Percentiles rank a stretch among this genome's conserved stretches.
phyloP scores from a whole-genome alignment of 805 yeast species.

The Lipomyces sp. region DNA sequence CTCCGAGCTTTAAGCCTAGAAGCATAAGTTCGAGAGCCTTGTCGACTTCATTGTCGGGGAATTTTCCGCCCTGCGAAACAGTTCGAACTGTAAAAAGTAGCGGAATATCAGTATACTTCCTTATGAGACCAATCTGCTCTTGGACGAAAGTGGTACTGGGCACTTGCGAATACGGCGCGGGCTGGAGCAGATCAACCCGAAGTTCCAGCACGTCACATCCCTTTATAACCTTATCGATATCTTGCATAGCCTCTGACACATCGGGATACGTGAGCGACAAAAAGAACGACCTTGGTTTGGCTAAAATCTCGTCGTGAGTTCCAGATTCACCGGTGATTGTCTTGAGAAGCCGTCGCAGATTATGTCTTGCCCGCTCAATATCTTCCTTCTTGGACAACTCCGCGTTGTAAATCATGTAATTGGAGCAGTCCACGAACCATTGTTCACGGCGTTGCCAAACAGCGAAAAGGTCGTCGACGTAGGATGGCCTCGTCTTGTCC shows the following conservation, averaged over 20 bases:
- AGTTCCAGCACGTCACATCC: constrained; percentile 86
- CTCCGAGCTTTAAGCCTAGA: constrained; percentile 75
- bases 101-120: constrained; percentile 70
- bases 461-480: constrained; percentile 71
- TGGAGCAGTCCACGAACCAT: constrained; percentile 81
- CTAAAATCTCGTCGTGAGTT: constrained; percentile 48
- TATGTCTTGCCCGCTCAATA: constrained; percentile 18
- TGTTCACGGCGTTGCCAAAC: constrained; percentile 85
- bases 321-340: constrained; percentile 62
- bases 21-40: constrained; percentile 56
- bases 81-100: constrained; percentile 83
- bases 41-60: constrained; percentile 62
- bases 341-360: constrained; percentile 59
- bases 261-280: constrained; percentile 75
- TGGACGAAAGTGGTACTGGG: constrained; percentile 59
- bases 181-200: constrained; percentile 68
- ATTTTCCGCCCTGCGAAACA: constrained; percentile 77
- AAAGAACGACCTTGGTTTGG: constrained; percentile 57
- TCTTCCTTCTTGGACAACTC: constrained; percentile 55
- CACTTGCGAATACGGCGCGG: constrained; percentile 29
- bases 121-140: constrained; percentile 70
- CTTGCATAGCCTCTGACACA: constrained; percentile 52
- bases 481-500: constrained; percentile 90
- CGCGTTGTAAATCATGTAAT: constrained; percentile 74
- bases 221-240: constrained; percentile 58